Evolutionary conservation across 2,329 filamentous ascomycete species (phyloP), one percentile per base, ranked within the genome.

Genomic region (Trichothecium sympodiale): DNA sequence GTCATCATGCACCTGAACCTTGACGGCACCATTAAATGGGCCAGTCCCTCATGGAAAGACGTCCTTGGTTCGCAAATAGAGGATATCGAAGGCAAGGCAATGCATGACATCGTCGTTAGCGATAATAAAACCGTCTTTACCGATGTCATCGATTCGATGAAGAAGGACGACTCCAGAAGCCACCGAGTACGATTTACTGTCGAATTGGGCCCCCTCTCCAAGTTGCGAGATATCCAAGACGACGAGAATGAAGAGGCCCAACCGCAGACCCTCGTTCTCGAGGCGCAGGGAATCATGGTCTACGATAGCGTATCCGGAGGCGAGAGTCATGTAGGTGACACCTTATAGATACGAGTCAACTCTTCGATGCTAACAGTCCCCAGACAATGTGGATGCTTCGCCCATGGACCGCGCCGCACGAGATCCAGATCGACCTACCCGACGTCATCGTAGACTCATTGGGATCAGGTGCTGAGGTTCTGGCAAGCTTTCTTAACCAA

Each of bases 381-480:
- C 49, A 94, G 85, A 94, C 86, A 14, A 98, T 98, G 93, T 98
- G 91, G 91, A 98, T 98, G 87, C 77, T 98, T 46, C 83, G 91
- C 44, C 91, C 89, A 3, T 94, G 87, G 60, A 80, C 87, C 29
- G 73, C 81, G 29, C 83, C 89, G 5, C 77, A 87, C 45, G 88
- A 96, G 64, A 85, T 98, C 52, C 93, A 93, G 44, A 96, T 98
- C 48, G 91, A 96, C 55, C 74, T 98, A 6, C 89, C 93, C 13
- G 69, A 77, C 38, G 65, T 94, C 18, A 80, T 98, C 41, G 88
- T 96, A 35, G 88, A 96, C 50, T 89, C 88, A 2, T 71, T 98
- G 13, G 91, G 91, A 27, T 88, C 94, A 18, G 91, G 91, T 28
- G 93, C 91, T 34, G 88, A 96, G 58, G 80, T 98, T 36, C 73